Base-by-base conservation (phyloP, 768 basidiomycete species). In the Leucocoprinus sp. region DNA sequence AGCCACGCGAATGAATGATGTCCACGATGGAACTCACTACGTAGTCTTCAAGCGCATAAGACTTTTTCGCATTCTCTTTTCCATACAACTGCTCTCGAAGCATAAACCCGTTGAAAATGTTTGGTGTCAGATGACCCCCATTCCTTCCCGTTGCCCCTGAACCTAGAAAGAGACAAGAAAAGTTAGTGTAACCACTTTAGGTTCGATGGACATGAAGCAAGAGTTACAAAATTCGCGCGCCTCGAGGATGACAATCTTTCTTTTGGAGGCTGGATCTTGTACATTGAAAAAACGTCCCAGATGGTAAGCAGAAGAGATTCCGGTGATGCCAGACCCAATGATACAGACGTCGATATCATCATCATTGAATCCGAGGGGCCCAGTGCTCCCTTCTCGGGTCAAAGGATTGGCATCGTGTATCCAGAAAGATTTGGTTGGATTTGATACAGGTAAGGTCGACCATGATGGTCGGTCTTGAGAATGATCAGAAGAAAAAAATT, bases 171-270 rank as follows among this genome's bases (percentile, higher is more conserved):
- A 40, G 8, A 40, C n/a, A 8, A n/a, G 14, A 6, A 12, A 15
- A 8, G 12, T 26, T 14, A 6, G 8, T 9, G 35, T 26, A 15
- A 12, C 18, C 14, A 33, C 35, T 23, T 2, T 17, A 15, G 31
- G 18, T 19, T 35, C 36, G 17, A 33, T 24, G 19, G 17, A 40
- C 35, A 38, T 18, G 47, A 48, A 5, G 47, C 37, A 35, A 34
- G 12, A 69, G 86, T 64, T 18, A 90, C 91, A 86, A 60, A 93
- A 84, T 56, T 89, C 83, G 54, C 93, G 68, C 3, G 90, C 93
- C 57, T 95, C 92, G 7, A 96, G 60, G 9, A 93, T 66, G 14
- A 81, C 77, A 0, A 82, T 69, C 23, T 65, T 77, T 35, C 76
- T 44, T 11, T 48, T 43, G 6, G 26, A 26, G 15, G 46, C 50